Evolutionary conservation across 2,329 filamentous ascomycete genomes (phyloP).

Genomic region (Trichoderma sp.): DNA sequence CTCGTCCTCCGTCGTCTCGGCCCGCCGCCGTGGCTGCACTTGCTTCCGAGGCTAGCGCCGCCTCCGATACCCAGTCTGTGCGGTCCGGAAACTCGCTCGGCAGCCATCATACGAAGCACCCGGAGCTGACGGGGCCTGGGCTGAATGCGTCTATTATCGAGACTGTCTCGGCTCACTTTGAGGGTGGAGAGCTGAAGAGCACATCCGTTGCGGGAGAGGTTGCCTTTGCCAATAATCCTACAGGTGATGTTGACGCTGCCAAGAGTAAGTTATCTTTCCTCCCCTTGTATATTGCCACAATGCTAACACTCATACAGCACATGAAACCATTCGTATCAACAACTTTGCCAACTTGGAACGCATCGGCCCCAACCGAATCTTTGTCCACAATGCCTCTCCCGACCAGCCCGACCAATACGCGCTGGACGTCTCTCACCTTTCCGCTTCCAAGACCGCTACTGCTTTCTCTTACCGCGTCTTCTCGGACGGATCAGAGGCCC

Average conservation of each 20-base stretch:
- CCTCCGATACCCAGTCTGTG: constrained; percentile 87
- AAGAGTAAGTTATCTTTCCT: constrained; percentile 48
- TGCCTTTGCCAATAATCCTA: constrained; percentile 75
- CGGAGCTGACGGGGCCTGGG: constrained; percentile 76
- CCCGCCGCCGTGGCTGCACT: constrained; percentile 56
- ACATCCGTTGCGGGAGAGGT: constrained; percentile 84
- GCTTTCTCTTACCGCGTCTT: constrained; percentile 94
- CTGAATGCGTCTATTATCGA: constrained; percentile 90
- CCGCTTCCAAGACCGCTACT: constrained; percentile 65
- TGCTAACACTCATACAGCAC: constrained; percentile 33
- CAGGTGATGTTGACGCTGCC: constrained; percentile 44
- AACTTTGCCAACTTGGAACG: constrained; percentile 88
- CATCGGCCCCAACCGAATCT: constrained; percentile 90
- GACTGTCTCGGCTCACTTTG: constrained; percentile 83
- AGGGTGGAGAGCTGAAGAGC: constrained; percentile 69
- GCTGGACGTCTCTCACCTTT: constrained; percentile 70
- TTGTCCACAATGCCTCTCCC: constrained; percentile 68
- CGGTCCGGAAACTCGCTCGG: constrained; percentile 82
- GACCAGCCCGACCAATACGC: constrained; percentile 78
- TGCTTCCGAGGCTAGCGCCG: constrained; percentile 63
- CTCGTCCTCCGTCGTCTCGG: constrained; percentile 32
- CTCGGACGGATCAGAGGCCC: constrained; percentile 58
- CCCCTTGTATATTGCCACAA: neutral
- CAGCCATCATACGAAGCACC: constrained; percentile 72
- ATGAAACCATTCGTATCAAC: constrained; percentile 76